Evolutionary conservation across 164 flowering plant genomes (phyloP), one percentile per base, ranked within the genome.

Genomic region (Magnolia kwangsiensis): DNA sequence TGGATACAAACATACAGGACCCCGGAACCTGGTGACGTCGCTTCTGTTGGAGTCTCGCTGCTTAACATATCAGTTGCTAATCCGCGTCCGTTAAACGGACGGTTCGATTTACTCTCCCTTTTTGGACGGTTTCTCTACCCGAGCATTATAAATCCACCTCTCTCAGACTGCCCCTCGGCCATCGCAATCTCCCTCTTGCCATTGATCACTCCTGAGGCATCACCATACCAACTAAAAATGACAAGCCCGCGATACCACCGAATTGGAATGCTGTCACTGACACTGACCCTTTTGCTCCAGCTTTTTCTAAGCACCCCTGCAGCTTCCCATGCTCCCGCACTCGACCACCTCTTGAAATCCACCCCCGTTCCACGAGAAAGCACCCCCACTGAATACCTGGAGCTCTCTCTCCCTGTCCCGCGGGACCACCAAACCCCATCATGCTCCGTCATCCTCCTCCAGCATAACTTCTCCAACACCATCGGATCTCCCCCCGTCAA

Each of bases 391-490:
- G 77, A 85, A 23, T 88, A 82, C 84, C n/a, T 87, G 67, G 90
- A 89, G 65, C 51, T 90, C 64, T 70, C 84, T 1, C 80, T 20
- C 61, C 95, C 97, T 1, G 85, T 83, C 59, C 89, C 89, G 69
- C 74, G 85, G 76, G 87, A 86, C 74, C 58, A 14, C 27, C 74
- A 77, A 13, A 50, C 77, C 20, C 91, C 92, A 1, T 72, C 89
- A 21, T 92, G 94, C 81, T n/a, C 86, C 4, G 85, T 75, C 77
- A 74, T 74, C 27, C 23, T 89, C 82, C 78, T 91, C 83, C 67
- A 66, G 81, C 88, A 89, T 74, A 82, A 88, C 76, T 91, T 94
- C 85, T 89, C 67, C 81, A 50, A 92, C 92, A 94, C 96, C 75
- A 37, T 76, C 63, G 82, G 81, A 51, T 64, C 59, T 2, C 96